Evolutionary conservation across 352 stramenopile species (phyloP), one percentile per base, ranked within the genome.

Genomic region (Salisapilia sapeloensis): DNA sequence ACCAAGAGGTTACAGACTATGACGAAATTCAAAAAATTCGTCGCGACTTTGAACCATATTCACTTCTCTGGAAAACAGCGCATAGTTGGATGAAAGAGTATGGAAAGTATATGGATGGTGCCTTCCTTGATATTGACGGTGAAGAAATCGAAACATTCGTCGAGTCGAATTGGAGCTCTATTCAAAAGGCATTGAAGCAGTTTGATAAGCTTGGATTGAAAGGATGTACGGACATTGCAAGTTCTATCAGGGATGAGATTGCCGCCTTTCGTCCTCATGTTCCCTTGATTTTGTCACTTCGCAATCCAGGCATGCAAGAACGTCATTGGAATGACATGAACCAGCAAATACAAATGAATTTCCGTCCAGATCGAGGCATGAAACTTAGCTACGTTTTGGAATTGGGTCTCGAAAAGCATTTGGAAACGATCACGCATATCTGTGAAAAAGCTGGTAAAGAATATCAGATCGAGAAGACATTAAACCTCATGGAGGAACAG

Each of bases 11-110:
- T n/a, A 93, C 86, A 2, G 80, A 95, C 39, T 97, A 96, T 35
- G 63, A 84, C 26, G 58, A 90, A 35, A 72, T 97, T 14, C 56
- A 76, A 25, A 82, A 90, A 28, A 84, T 97, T 29, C 56, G 64
- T 0, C 87, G 93, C 18, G 60, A 85, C 21, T 96, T 97, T 46
- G 87, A 97, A 33, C 85, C 90, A 5, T 97, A 95, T 44, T 89
- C 78, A n/a, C 66, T 89, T 25, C 49, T 97, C 3, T 97, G 90
- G 90, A 90, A 92, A 44, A 92, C 71, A 1, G 66, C 74, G 4
- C 81, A 92, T 35, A 71, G 71, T 19, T 97, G 87, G 87, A 46
- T 92, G n/a, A 60, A 83, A 36, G 72, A 87, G 35, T 77, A 95
- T 39, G 83, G 91, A 39, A 86, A 81, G 40, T 97, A 89, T 85